Percentiles rank a stretch among this genome's conserved stretches.
These are phyloP conservation scores for Kurtzmaniella natalensis DNA, from an alignment of 1,139 yeast species.

Conservation along the genomic window DNA sequence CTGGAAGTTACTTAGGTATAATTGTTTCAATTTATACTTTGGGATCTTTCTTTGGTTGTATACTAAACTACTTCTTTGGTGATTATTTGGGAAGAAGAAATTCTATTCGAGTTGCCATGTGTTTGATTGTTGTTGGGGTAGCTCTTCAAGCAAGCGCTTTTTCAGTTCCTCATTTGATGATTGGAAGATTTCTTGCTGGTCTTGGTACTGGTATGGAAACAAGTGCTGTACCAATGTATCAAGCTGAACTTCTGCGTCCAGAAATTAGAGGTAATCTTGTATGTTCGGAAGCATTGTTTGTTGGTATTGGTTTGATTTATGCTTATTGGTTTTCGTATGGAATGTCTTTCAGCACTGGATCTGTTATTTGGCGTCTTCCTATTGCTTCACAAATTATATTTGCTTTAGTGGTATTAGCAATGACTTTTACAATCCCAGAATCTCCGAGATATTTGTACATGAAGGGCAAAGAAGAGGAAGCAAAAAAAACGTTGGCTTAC, in stretches of 20 bases:
- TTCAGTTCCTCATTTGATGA: constrained; percentile 58
- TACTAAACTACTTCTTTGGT: too few relatives aligned
- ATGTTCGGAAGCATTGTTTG: constrained; percentile 64
- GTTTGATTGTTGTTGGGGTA: constrained; percentile 58
- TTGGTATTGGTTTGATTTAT: constrained; percentile 65
- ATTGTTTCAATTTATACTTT: too few relatives aligned
- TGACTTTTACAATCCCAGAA: constrained; percentile 35
- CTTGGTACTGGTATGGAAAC: constrained; percentile 75
- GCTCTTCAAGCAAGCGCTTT: constrained; percentile 31
- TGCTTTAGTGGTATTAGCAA: constrained; percentile 15
- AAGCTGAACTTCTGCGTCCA: constrained; percentile 71
- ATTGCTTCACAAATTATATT: constrained; percentile 29
- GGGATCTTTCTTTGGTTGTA: too few relatives aligned
- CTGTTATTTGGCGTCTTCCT: constrained; percentile 37
- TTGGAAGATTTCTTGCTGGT: constrained; percentile 76
- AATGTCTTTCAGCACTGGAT: constrained; percentile 47
- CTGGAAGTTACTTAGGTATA: too few relatives aligned
- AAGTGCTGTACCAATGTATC: constrained; percentile 78
- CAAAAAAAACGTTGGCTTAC: constrained; percentile 28
- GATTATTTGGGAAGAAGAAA: constrained; percentile 65
- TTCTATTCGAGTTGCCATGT: constrained; percentile 53
- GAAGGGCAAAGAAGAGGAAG: constrained; percentile 48
- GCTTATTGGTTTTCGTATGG: constrained; percentile 83
- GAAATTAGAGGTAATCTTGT: constrained; percentile 71
- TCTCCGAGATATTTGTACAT: constrained; percentile 52